phyloP scores from a whole-genome alignment of 2,329 filamentous ascomycete species.

The Trichoderma asperellum region DNA sequence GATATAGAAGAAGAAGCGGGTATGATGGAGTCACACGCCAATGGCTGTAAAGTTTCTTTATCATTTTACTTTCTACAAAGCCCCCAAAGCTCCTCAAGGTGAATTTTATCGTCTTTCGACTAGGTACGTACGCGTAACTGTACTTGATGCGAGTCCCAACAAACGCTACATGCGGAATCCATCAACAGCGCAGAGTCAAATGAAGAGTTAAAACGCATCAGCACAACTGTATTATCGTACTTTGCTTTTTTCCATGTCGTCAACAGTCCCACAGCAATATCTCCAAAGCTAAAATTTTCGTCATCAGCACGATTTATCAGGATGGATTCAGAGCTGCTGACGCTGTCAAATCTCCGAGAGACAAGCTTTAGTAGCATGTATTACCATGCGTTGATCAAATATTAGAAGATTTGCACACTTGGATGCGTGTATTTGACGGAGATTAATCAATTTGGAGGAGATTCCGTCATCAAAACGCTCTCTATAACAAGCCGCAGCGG shows the following conservation, averaged over 20 bases:
- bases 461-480: not conserved
- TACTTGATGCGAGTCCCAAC: no score
- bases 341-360: not conserved
- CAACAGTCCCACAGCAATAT: no score
- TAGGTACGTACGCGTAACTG: no score
- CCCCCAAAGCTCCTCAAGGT: no score
- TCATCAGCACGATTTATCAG: not conserved
- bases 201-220: no score
- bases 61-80: no score
- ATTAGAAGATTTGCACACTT: not conserved
- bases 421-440: not conserved
- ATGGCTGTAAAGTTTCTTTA: not conserved
- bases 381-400: not conserved
- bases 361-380: not conserved
- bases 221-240: no score
- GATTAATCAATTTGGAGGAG: not conserved
- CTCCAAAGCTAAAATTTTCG: no score
- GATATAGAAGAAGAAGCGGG: not conserved
- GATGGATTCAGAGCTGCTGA: not conserved
- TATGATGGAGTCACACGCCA: not conserved
- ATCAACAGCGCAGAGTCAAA: no score
- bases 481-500: not conserved
- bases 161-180: no score
- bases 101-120: no score
- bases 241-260: no score